Percentiles rank a stretch among this genome's conserved stretches.
phyloP scores from a whole-genome alignment of 2,329 filamentous ascomycete genomes.

The Penicillium janthinellum region DNA sequence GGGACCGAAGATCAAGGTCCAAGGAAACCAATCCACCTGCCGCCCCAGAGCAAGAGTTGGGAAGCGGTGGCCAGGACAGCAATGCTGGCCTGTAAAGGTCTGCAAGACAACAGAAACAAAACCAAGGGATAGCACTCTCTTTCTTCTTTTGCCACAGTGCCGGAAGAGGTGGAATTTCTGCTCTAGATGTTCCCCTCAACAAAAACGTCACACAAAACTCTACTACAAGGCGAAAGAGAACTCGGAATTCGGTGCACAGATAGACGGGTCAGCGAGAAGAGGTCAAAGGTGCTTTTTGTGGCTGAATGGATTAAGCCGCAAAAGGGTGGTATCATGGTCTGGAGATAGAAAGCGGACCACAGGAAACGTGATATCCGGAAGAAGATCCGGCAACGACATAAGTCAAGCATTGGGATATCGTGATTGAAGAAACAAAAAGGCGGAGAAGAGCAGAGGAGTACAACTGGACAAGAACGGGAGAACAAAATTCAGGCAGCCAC shows the following conservation, averaged over 20 bases:
- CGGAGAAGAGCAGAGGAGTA: neutral
- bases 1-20: neutral
- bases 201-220: conserved; percentile 21
- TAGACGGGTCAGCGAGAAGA: conserved; percentile 5
- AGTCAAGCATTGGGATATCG: conserved; percentile 38
- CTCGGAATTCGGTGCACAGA: conserved; percentile 11
- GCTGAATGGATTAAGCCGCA: conserved; percentile 32
- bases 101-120: conserved; percentile 23
- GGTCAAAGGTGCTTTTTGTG: conserved; percentile 35
- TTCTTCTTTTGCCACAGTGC: neutral
- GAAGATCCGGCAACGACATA: conserved; percentile 31
- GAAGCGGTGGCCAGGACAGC: conserved; percentile 15
- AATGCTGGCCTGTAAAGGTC: conserved; percentile 18
- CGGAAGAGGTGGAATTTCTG: conserved; percentile 4
- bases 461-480: conserved; percentile 17
- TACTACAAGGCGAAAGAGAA: conserved; percentile 27
- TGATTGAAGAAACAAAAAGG: conserved; percentile 33
- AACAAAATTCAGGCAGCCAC: conserved; percentile 3
- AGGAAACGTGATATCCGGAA: neutral
- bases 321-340: conserved; percentile 40
- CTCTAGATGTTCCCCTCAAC: conserved; percentile 8
- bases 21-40: conserved; percentile 11
- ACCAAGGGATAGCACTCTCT: conserved; percentile 1
- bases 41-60: neutral
- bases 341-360: conserved; percentile 20